These are phyloP conservation scores for Paramecium biaurelia DNA, from an alignment of 73 alveolate genomes.

Conservation along the genomic window DNA sequence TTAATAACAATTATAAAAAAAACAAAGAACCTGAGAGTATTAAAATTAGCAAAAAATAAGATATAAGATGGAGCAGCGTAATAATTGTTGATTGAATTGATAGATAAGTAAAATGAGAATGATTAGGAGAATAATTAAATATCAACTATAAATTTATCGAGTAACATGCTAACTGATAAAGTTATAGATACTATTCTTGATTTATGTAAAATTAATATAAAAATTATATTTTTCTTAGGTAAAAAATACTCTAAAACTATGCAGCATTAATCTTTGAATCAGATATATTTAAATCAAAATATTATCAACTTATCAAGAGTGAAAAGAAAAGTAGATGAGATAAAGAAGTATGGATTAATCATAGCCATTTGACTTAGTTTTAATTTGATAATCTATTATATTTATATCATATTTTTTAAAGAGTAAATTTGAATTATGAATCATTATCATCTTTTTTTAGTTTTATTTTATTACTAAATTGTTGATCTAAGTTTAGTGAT, in stretches of 20 bases:
- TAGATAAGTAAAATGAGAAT: not conserved
- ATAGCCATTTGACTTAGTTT: not conserved
- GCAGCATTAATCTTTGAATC: not conserved
- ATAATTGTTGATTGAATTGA: not conserved
- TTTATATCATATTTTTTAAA: not conserved
- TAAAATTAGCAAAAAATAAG: slow-evolving; percentile 17
- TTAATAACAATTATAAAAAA: not conserved
- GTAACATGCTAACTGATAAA: slow-evolving; percentile 11
- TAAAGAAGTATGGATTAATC: not conserved
- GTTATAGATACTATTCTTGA: not conserved
- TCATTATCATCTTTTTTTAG: not conserved
- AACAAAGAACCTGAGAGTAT: not conserved
- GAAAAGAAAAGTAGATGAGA: slow-evolving; percentile 21
- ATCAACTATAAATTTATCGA: not conserved
- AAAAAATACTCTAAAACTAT: not conserved
- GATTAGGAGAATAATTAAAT: not conserved
- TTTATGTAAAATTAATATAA: not conserved
- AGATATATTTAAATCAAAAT: not conserved
- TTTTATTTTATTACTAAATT: not conserved
- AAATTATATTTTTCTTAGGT: not conserved
- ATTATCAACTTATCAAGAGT: not conserved
- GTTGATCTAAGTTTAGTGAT: slow-evolving; percentile 1
- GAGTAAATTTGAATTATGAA: not conserved
- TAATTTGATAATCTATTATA: not conserved
- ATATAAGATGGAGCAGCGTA: not conserved